phyloP scores from a whole-genome alignment of 371 early-diverging fungal species.

The Mucor mucedo region DNA sequence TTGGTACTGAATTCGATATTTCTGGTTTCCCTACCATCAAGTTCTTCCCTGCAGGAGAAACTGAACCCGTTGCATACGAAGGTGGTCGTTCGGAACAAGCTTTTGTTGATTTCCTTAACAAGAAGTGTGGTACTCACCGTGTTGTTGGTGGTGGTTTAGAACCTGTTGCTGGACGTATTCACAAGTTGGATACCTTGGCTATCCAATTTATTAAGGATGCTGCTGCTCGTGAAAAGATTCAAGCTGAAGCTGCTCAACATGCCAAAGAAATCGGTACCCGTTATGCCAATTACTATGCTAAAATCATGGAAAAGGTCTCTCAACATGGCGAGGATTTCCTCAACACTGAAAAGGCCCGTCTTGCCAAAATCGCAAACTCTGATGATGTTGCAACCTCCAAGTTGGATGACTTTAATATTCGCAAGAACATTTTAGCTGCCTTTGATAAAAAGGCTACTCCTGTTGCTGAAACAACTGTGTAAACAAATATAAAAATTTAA shows the following conservation, averaged over 20 bases:
- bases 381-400: conserved; percentile 66
- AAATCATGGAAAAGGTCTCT: conserved; percentile 75
- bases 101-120: conserved; percentile 89
- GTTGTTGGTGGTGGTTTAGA: conserved; percentile 76
- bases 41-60: conserved; percentile 81
- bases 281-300: conserved; percentile 75
- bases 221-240: conserved; percentile 43
- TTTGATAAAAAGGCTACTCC: conserved; percentile 55
- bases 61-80: conserved; percentile 74
- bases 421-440: conserved; percentile 73
- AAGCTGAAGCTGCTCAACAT: conserved; percentile 42
- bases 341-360: conserved; percentile 69
- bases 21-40: conserved; percentile 86
- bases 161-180: conserved; percentile 67
- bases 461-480: conserved; percentile 29
- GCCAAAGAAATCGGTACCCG: conserved; percentile 35
- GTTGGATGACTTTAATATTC: conserved; percentile 76
- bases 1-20: conserved; percentile 68
- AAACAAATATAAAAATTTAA: not conserved
- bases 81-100: conserved; percentile 81
- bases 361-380: conserved; percentile 68
- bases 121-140: conserved; percentile 84
- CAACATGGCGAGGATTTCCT: conserved; percentile 63
- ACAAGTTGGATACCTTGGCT: conserved; percentile 69
- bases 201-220: conserved; percentile 60